These are phyloP conservation scores for Epichloe sylvatica DNA, from an alignment of 2,329 filamentous ascomycete species.

Conservation along the genomic window DNA sequence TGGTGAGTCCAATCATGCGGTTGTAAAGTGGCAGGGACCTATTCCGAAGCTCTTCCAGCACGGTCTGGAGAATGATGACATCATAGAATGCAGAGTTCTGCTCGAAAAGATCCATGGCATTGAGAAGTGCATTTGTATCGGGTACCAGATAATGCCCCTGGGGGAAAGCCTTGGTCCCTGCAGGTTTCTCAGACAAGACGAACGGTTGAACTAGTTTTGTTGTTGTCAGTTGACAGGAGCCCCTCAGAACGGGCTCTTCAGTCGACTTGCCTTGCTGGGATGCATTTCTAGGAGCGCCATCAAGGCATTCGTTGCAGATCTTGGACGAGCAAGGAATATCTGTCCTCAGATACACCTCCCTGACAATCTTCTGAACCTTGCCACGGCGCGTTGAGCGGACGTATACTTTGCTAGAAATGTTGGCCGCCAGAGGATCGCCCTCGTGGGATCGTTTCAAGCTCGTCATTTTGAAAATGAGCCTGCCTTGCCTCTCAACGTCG, in stretches of 20 bases:
- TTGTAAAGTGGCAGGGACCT: conserved; percentile 91
- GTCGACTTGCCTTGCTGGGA: conserved; percentile 53
- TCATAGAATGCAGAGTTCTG: conserved; percentile 85
- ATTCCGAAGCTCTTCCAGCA: conserved; percentile 90
- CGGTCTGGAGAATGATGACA: conserved; percentile 91
- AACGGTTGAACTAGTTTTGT: conserved; percentile 53
- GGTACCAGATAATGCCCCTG: conserved; percentile 88
- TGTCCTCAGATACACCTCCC: conserved; percentile 87
- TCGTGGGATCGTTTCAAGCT: conserved; percentile 47
- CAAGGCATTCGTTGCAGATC: conserved; percentile 64
- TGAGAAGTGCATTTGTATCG: conserved; percentile 90
- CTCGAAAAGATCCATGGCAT: conserved; percentile 95
- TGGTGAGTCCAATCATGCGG: conserved; percentile 75
- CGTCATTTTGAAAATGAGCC: conserved; percentile 35
- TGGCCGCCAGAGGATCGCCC: conserved; percentile 44
- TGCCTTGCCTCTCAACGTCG: conserved; percentile 3
- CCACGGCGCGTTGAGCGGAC: conserved; percentile 88
- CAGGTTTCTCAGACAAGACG: conserved; percentile 77
- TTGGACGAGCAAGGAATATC: conserved; percentile 96
- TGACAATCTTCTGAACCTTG: conserved; percentile 97
- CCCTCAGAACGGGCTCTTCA: not conserved
- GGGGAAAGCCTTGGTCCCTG: conserved; percentile 71
- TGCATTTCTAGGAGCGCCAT: conserved; percentile 64
- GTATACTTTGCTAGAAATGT: conserved; percentile 89
- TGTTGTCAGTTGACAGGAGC: not conserved